Evolutionary conservation across 202 grass and related monocot genomes (phyloP), one percentile per base, ranked within the genome.

Genomic region (Panicum hallii): DNA sequence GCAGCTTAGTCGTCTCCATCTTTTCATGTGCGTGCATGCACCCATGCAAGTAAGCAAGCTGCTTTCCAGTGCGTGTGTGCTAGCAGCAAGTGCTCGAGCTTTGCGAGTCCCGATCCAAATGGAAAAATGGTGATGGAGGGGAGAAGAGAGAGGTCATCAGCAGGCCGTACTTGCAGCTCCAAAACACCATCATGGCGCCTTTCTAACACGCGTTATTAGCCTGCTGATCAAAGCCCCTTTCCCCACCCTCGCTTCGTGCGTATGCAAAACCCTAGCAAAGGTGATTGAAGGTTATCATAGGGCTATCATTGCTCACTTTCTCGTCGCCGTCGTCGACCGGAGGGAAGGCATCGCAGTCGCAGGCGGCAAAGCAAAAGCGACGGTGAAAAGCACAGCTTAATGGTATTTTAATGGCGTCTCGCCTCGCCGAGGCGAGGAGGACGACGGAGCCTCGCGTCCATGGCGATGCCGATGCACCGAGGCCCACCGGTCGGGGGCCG

Each of bases 11-110:
- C 76, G 30, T 85, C 85, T 77, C 74, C 88, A 66, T 84, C 85
- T 90, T 90, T 92, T 82, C 84, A 89, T 85, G 84, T 81, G 74
- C 70, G 61, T 79, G 88, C 79, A 74, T 73, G 66, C 5, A 53
- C 54, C 49, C 65, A 63, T 73, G 61, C 79, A 67, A 34, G 83
- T 62, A 77, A 87, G 79, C 52, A 15, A 64, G 42, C 67, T 70
- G 74, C 75, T 86, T 62, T 86, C 78, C 83, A 47, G 56, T 49
- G 78, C 72, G 67, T 85, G 76, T 17, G 70, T 15, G 47, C 57
- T 15, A 70, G 23, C 22, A 56, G n/a, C 26, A 11, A 55, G 73
- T 58, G 52, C n/a, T 45, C 58, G 45, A 82, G 74, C 75, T 68
- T 81, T 84, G 78, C 45, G 7, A 80, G 50, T 67, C 60, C 12